Evolutionary conservation across 2,329 filamentous ascomycete species (phyloP), one percentile per base, ranked within the genome.

Genomic region (Fusarium sp.): DNA sequence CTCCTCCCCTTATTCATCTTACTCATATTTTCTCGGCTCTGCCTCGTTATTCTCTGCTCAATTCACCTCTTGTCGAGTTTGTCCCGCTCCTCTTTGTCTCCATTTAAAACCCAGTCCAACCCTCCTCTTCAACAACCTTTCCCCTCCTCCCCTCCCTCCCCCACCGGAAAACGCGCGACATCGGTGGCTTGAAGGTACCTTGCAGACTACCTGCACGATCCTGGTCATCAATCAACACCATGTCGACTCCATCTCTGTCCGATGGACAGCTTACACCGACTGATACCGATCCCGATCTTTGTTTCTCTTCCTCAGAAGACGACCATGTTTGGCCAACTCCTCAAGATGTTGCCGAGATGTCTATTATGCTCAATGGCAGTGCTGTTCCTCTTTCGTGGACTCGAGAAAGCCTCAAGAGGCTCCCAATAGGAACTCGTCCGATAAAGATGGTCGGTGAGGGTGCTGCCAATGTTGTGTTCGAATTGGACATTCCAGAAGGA

Each of bases 401-500:
- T 54, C 72, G 71, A 35, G 64, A 69, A 39, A 53, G 67, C 12
- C 63, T 80, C 57, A 80, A 76, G 65, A 73, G 73, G 21, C 76
- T 81, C 8, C 79, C 80, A 26, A 67, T 63, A 43, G 78, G 78
- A 29, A 76, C 77, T 38, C 77, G 72, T 26, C 77, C 79, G 16
- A 66, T 79, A 50, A 76, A 78, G 53, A 81, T 88, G 59, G 79
- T 89, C 23, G 86, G 85, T 26, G 92, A 96, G 78, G 93, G 92
- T 24, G 90, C 91, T 24, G 92, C 93, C 54, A 95, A 96, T 77
- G 86, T 91, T 52, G 90, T 94, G 66, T 94, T 92, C 74, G 85
- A 85, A 70, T 84, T 92, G 57, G 80, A 82, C 44, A 63, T 84
- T 21, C 78, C 81, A 7, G 73, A 78, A 59, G 72, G 73, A 58